These are phyloP conservation scores for Cryphonectria nitschkei DNA, from an alignment of 2,329 filamentous ascomycete species.

Conservation along the genomic window DNA sequence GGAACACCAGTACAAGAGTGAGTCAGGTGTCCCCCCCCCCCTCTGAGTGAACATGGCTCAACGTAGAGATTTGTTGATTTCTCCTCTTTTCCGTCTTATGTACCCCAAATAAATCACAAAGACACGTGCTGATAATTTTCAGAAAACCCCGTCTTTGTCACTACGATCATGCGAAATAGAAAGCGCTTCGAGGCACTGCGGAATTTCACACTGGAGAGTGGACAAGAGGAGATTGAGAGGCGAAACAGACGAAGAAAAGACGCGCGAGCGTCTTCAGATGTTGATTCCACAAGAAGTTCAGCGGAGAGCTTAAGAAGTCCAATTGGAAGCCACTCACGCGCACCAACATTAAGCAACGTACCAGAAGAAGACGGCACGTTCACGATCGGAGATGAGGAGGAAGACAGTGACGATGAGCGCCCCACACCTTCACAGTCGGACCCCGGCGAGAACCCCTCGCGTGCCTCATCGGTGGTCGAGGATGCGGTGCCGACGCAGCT, in stretches of 20 bases:
- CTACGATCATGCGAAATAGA: slow-evolving; percentile 76
- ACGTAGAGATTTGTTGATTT: slow-evolving; percentile 19
- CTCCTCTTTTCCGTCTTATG: too few relatives aligned
- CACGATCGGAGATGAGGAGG: slow-evolving; percentile 83
- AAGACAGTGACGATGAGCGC: slow-evolving; percentile 56
- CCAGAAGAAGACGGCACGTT: slow-evolving; percentile 82
- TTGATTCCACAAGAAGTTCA: slow-evolving; percentile 61
- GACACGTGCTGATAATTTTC: slow-evolving; percentile 27
- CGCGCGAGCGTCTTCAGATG: slow-evolving; percentile 52
- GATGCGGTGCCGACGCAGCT: slow-evolving; percentile 82
- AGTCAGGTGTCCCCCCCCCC: slow-evolving; percentile 38
- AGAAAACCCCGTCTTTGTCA: slow-evolving; percentile 83
- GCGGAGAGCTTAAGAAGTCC: slow-evolving; percentile 71
- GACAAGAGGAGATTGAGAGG: slow-evolving; percentile 86
- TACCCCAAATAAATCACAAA: too few relatives aligned
- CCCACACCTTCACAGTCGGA: slow-evolving; percentile 66
- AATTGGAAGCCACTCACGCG: slow-evolving; percentile 54
- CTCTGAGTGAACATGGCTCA: slow-evolving; percentile 28
- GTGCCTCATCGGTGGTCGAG: slow-evolving; percentile 72
- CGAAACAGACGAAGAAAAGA: slow-evolving; percentile 74
- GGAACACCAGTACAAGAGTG: slow-evolving; percentile 83
- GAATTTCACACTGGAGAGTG: slow-evolving; percentile 88
- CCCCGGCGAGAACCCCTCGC: slow-evolving; percentile 64
- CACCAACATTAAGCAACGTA: slow-evolving; percentile 65
- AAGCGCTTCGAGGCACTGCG: slow-evolving; percentile 85